Conservation (phyloP, 148 eudicot species). For the Euryodendron excelsum region DNA sequence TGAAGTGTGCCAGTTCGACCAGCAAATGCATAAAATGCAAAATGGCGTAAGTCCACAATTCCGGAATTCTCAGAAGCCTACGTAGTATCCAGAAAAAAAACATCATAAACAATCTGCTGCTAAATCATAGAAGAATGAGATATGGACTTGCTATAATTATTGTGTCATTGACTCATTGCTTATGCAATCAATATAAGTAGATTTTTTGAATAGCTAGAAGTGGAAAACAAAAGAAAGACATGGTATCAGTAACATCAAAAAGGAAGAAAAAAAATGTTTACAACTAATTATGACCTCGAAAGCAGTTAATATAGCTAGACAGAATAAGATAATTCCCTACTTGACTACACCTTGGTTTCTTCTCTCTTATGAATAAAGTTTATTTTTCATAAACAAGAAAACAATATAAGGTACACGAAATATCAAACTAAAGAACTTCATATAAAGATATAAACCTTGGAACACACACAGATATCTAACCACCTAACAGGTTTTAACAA, state of each 20-base stretch:
- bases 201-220: not conserved
- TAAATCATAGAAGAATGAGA: not conserved
- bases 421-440: not conserved
- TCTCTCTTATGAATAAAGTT: not conserved
- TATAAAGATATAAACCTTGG: too few species aligned
- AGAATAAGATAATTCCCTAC: too few species aligned
- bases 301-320: too few species aligned
- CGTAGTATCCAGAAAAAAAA: not conserved
- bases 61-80: conserved; percentile 64
- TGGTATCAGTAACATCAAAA: not conserved
- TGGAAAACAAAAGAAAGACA: not conserved
- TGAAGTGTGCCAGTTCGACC: conserved; percentile 80
- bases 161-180: not conserved
- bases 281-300: not conserved
- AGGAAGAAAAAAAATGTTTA: not conserved
- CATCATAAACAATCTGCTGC: not conserved
- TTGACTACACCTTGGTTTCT: too few species aligned
- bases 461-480: too few species aligned
- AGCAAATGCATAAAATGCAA: conserved; percentile 92
- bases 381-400: not conserved
- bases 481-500: too few species aligned
- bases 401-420: not conserved
- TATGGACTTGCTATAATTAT: not conserved
- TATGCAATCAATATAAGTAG: not conserved
- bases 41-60: conserved; percentile 85